These are phyloP conservation scores for Prunus fruticosa DNA, from an alignment of 306 rosid genomes.

Conservation along the genomic window DNA sequence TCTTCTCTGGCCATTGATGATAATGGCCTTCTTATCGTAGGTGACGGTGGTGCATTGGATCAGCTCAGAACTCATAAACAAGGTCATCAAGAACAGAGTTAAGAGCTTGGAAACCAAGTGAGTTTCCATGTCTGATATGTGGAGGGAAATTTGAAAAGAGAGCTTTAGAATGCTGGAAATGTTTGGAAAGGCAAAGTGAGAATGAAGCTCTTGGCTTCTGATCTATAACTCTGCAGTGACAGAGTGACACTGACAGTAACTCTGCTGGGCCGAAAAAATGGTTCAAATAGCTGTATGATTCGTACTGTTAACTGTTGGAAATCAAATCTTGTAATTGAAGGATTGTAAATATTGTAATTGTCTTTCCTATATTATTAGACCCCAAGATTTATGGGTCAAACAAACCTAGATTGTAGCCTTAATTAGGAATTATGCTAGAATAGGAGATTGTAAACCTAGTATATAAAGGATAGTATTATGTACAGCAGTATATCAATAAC, in stretches of 20 bases:
- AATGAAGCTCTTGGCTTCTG: conserved; percentile 27
- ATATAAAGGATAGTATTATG: too few species aligned
- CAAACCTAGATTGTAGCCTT: too few species aligned
- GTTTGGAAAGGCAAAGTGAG: not conserved
- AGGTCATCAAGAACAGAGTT: conserved; percentile 28
- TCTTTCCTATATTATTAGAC: too few species aligned
- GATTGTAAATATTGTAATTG: too few species aligned
- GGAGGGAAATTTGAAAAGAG: conserved; percentile 40
- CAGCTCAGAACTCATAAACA: conserved; percentile 45
- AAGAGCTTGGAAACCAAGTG: conserved; percentile 52
- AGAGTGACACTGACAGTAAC: conserved; percentile 9
- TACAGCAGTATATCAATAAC: too few species aligned
- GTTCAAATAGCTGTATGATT: conserved; percentile 16
- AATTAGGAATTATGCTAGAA: too few species aligned
- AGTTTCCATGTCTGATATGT: conserved; percentile 46
- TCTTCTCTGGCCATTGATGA: conserved; percentile 84
- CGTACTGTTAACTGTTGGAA: too few species aligned
- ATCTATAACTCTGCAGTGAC: conserved; percentile 24
- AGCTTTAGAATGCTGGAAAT: conserved; percentile 2
- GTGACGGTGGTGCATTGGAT: conserved; percentile 53
- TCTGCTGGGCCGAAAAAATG: conserved; percentile 5
- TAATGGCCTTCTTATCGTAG: conserved; percentile 75
- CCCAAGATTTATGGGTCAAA: too few species aligned
- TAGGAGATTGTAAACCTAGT: too few species aligned
- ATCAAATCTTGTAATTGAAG: too few species aligned